Evolutionary conservation across 1,139 yeast genomes (phyloP).

Genomic region (Yamadazyma siamensis): DNA sequence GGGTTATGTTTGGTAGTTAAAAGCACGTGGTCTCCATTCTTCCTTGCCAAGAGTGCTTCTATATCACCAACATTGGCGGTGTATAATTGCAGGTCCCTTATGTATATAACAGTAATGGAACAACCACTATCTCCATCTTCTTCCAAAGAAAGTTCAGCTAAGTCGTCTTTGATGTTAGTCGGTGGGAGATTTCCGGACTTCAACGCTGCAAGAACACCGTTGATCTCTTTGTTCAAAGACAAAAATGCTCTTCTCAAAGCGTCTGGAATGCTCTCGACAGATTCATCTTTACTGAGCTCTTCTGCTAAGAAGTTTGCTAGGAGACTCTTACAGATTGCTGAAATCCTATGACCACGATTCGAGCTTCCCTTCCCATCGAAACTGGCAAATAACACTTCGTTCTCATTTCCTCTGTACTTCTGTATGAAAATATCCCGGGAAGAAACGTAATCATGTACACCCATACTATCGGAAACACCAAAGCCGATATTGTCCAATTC

Average conservation of each 20-base stretch:
- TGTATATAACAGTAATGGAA: slow-evolving; percentile 75
- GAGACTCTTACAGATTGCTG: slow-evolving; percentile 71
- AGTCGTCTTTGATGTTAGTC: slow-evolving; percentile 36
- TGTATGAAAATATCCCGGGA: slow-evolving; percentile 85
- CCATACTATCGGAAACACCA: slow-evolving; percentile 89
- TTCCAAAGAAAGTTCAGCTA: slow-evolving; percentile 35
- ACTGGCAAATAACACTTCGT: slow-evolving; percentile 69
- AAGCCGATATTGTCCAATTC: slow-evolving; percentile 74
- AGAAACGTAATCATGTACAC: slow-evolving; percentile 62
- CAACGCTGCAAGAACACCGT: slow-evolving; percentile 37
- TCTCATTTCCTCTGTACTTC: slow-evolving; percentile 79
- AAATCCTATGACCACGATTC: slow-evolving; percentile 62
- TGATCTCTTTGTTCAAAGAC: slow-evolving; percentile 74
- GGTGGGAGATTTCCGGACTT: slow-evolving; percentile 27
- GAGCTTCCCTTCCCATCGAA: slow-evolving; percentile 75
- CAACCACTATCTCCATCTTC: slow-evolving; percentile 85
- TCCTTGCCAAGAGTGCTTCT: slow-evolving; percentile 73
- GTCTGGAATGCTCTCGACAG: slow-evolving; percentile 46
- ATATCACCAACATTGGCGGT: slow-evolving; percentile 92
- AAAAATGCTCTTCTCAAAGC: slow-evolving; percentile 82
- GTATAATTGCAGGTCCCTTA: slow-evolving; percentile 66
- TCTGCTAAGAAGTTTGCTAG: slow-evolving; percentile 61
- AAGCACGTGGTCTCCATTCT: slow-evolving; percentile 73
- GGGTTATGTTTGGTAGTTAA: slow-evolving; percentile 85
- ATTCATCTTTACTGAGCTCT: slow-evolving; percentile 54